Evolutionary conservation across 2,329 filamentous ascomycete species (phyloP).

Genomic region (Coniella lustricola): DNA sequence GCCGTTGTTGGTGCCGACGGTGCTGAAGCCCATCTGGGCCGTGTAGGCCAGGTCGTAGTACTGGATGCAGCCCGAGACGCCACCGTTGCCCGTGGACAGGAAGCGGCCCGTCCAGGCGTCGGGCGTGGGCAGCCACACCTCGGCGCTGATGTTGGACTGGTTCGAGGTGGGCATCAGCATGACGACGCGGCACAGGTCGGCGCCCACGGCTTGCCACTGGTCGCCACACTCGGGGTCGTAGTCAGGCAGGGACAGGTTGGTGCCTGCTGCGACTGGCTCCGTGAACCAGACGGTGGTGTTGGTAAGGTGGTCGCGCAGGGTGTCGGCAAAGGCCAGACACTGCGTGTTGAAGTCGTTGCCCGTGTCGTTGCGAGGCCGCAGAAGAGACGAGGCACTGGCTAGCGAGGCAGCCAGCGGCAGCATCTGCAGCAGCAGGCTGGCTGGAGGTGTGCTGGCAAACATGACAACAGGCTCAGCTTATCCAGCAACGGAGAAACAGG

Average conservation of each 20-base stretch:
- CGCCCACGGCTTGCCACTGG: slow-evolving; percentile 17
- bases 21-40: slow-evolving; percentile 34
- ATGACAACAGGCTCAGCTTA: too few species aligned
- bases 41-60: slow-evolving; percentile 38
- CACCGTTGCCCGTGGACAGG: slow-evolving; percentile 41
- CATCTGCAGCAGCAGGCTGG: neutral
- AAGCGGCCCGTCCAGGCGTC: slow-evolving; percentile 38
- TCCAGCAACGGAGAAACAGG: too few species aligned
- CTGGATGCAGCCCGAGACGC: slow-evolving; percentile 39
- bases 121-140: slow-evolving; percentile 36
- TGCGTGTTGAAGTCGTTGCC: slow-evolving; percentile 7
- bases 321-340: slow-evolving; percentile 23
- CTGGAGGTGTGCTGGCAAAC: too few species aligned
- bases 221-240: slow-evolving; percentile 31
- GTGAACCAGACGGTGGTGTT: slow-evolving; percentile 30
- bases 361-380: slow-evolving; percentile 1
- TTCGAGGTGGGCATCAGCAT: slow-evolving; percentile 24
- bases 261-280: slow-evolving; percentile 31
- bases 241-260: slow-evolving; percentile 30
- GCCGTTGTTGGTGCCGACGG: slow-evolving; percentile 42
- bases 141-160: slow-evolving; percentile 36
- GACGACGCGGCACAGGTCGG: slow-evolving; percentile 25
- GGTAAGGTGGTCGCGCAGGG: slow-evolving; percentile 22
- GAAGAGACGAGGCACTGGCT: neutral
- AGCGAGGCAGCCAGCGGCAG: neutral